Base-by-base conservation (phyloP, 176 grass and related monocot genomes). In the Ananas comosus region DNA sequence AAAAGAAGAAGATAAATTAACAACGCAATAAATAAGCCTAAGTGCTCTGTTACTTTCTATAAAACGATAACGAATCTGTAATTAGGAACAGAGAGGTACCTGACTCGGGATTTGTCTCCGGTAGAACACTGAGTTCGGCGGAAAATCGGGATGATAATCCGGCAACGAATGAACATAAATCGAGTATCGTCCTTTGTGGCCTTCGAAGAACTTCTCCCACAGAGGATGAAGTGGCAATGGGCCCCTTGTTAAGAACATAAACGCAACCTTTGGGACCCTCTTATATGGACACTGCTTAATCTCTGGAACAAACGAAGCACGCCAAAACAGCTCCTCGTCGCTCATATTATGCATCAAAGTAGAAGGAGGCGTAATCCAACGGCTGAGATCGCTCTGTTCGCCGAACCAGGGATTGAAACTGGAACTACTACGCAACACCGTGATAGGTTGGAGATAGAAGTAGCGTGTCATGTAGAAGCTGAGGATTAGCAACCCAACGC, bases 181-280 rank as follows among this genome's bases (percentile, higher is more conserved):
- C 19, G 92, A 92, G 68, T 69, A 92, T 16, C 68, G 73, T 21
- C 9, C 22, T 33, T 66, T 13, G 56, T 68, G 72, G n/a, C 76
- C 76, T 67, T 84, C 50, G 72, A 96, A 96, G 83, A 96, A 96
- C 2, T 12, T 66, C 63, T 96, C 92, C 92, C 92, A 92, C 1
- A 96, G 86, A 12, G 86, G 88, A 54, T 76, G 65, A 1, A 96
- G 74, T 6, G 88, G 88, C 79, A 96, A 71, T 17, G 86, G 86
- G 2, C 92, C 92, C 13, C 83, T 83, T 17, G 86, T 96, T 14
- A 96, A 78, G 85, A 96, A 96, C 88, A 96, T 87, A 74, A 96
- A 96, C 14, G 92, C 92, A 51, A 91, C 92, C 86, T 96, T 91
- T 12, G 91, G 85, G 22, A 56, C 64, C 9, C 80, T 83, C 18